Evolutionary conservation across 805 yeast genomes (phyloP), one percentile per base, ranked within the genome.

Genomic region (Starmerella bacillaris): DNA sequence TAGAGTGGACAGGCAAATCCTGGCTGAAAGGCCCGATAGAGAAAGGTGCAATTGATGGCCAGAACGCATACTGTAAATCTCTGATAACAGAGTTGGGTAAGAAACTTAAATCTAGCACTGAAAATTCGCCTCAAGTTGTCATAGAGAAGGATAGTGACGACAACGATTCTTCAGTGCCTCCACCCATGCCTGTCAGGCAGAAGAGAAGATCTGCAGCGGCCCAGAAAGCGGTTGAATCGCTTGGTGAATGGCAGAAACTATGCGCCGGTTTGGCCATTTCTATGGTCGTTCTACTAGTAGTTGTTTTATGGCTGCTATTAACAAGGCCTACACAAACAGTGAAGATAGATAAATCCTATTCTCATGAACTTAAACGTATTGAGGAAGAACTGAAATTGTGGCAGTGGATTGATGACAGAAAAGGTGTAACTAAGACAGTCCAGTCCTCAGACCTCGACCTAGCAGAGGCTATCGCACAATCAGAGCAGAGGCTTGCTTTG

Each of bases 21-120:
- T 89, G 95, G 95, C 70, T 89, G 49, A 84, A 82, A 53, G 67
- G 78, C 11, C 73, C 92, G 36, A 77, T 89, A 42, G 96, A 89
- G 51, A 75, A 73, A 42, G 84, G 84, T 37, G 74, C 93, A 11
- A 59, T 64, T 31, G 70, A 73, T 22, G 98, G 98, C 0, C 95
- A 83, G 53, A 60, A 64, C 31, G 65, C 69, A 4, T 74, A 73
- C 3, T 68, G 78, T 9, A 63, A 61, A 33, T 67, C 63, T 8
- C 55, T 78, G 28, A 46, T 64, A 0, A 57, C 49, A 4, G 60
- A 58, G 24, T 50, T 73, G 18, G 7, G 32, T 6, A 16, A 29
- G 20, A 41, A 41, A 37, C 26, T 33, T 19, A 30, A 26, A 26
- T 20, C 30, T 31, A 31, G 31, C 6, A n/a, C 33, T 14, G 27